A percentile compares a stretch with the other conserved stretches of the same genome.
phyloP scores from a whole-genome alignment of 768 basidiomycete genomes.

The Cystobasidium tubakii region DNA sequence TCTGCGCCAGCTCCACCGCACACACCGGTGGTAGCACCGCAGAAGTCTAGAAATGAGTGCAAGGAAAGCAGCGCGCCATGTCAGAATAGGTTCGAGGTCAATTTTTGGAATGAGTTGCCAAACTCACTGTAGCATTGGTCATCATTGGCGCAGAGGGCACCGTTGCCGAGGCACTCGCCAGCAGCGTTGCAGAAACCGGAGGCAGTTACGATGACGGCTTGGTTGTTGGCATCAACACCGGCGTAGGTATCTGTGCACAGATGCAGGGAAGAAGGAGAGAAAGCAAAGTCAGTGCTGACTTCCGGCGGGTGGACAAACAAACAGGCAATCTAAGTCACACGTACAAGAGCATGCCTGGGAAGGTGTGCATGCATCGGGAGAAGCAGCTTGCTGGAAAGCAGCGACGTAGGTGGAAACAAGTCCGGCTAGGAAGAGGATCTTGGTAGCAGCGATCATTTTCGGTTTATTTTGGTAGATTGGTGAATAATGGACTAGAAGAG shows the following conservation, averaged over 20 bases:
- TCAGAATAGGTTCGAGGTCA: too few species aligned
- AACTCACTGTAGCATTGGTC: slow-evolving; percentile 13
- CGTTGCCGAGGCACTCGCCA: slow-evolving; percentile 8
- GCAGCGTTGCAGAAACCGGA: neutral
- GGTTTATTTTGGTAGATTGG: too few species aligned
- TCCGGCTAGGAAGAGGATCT: slow-evolving; percentile 6
- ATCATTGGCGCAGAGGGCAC: slow-evolving; percentile 11
- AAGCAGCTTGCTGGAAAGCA: slow-evolving; percentile 9
- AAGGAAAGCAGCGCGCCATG: neutral
- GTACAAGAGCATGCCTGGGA: slow-evolving; percentile 1
- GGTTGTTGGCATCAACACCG: neutral
- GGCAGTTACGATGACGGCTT: neutral
- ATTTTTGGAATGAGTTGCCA: neutral
- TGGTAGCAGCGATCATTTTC: neutral
- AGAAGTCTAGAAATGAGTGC: slow-evolving; percentile 1
- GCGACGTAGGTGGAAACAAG: slow-evolving; percentile 12
- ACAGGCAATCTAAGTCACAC: neutral
- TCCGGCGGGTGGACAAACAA: too few species aligned
- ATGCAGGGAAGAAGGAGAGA: too few species aligned
- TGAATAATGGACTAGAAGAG: too few species aligned
- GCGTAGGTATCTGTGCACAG: slow-evolving; percentile 5
- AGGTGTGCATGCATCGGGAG: slow-evolving; percentile 24
- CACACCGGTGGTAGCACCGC: slow-evolving; percentile 7
- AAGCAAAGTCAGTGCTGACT: too few species aligned
- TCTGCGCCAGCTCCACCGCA: slow-evolving; percentile 10